Conservation (phyloP, 148 eudicot species). For the Silene uniflora region DNA sequence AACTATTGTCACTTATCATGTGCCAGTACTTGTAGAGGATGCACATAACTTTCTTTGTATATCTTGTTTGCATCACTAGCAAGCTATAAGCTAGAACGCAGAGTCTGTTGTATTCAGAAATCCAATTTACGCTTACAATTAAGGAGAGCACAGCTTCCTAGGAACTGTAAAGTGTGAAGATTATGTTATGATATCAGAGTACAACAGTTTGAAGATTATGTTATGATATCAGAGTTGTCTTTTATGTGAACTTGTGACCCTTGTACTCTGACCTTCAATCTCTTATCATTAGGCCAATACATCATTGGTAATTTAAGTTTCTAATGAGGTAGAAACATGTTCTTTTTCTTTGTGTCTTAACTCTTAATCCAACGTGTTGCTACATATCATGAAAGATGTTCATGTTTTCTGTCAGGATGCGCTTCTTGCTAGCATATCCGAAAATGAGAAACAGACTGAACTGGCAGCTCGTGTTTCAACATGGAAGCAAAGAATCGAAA, state of each 20-base stretch:
- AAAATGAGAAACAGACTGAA: conserved; percentile 80
- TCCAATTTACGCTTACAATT: background rate
- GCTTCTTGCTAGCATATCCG: conserved; percentile 78
- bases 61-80: background rate
- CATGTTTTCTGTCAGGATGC: conserved; percentile 49
- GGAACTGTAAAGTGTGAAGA: background rate
- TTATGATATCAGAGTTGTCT: no score
- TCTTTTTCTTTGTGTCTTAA: conserved; percentile 1
- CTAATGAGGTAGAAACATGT: background rate
- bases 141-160: background rate
- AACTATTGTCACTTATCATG: background rate
- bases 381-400: conserved; percentile 7
- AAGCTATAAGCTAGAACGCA: background rate
- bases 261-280: background rate
- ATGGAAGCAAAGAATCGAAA: conserved; percentile 90
- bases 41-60: background rate
- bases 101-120: background rate
- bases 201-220: background rate
- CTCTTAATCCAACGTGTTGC: background rate
- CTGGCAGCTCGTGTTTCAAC: conserved; percentile 80
- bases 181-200: background rate
- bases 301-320: background rate
- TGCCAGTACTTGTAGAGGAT: background rate
- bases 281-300: background rate
- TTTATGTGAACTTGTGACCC: no score